A percentile compares a stretch with the other conserved stretches of the same genome.
phyloP scores from a whole-genome alignment of 345 rosid genomes.

The Excoecaria cochinchinensis region DNA sequence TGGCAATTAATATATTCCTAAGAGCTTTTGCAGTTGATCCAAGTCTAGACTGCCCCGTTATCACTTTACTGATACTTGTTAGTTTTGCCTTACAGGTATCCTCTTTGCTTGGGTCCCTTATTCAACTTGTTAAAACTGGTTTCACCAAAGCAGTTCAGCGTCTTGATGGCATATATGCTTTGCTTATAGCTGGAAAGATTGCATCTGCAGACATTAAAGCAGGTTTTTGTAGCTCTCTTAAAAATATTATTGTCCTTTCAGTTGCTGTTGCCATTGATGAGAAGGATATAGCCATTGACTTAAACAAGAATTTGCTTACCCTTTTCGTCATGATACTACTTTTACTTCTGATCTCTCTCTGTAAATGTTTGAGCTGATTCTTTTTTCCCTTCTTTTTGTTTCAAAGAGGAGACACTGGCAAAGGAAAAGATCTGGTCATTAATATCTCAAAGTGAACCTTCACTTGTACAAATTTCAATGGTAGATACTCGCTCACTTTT shows the following conservation, averaged over 20 bases:
- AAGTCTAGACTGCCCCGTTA: constrained; percentile 14
- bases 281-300: not conserved
- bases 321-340: constrained; percentile 8
- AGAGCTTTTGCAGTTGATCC: not conserved
- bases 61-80: constrained; percentile 14
- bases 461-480: constrained; percentile 64
- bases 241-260: not conserved
- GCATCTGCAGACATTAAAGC: constrained; percentile 89
- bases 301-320: not conserved
- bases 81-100: constrained; percentile 57
- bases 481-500: constrained; percentile 33
- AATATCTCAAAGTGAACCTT: constrained; percentile 83
- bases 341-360: constrained; percentile 10
- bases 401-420: constrained; percentile 72
- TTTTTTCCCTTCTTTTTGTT: constrained; percentile 20
- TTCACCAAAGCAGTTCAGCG: constrained; percentile 88
- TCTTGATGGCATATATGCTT: constrained; percentile 90
- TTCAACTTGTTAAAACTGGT: constrained; percentile 92
- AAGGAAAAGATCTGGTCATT: constrained; percentile 94
- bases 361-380: constrained; percentile 14
- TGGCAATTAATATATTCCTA: not conserved
- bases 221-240: constrained; percentile 41
- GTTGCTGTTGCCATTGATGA: not conserved
- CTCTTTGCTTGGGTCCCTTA: constrained; percentile 70
- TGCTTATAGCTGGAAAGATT: constrained; percentile 70